Evolutionary conservation across 805 yeast genomes (phyloP).

Genomic region (Spathaspora hagerdaliae): DNA sequence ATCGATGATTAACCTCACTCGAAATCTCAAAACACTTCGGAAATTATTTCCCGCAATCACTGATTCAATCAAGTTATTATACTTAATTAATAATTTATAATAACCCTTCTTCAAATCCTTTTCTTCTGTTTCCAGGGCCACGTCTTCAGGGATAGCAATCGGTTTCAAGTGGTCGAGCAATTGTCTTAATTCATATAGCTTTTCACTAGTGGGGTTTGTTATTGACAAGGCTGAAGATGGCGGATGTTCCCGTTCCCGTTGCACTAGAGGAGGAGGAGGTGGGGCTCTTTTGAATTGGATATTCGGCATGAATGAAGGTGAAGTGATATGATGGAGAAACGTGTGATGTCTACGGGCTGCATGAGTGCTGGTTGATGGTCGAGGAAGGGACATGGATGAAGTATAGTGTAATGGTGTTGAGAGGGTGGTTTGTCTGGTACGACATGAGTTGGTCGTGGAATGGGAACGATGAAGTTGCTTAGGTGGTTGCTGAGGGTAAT

Average conservation of each 20-base stretch:
- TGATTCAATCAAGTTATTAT: slow-evolving; percentile 10
- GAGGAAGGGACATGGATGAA: background rate
- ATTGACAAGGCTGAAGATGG: background rate
- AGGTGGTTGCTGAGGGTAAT: no score
- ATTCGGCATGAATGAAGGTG: slow-evolving; percentile 1
- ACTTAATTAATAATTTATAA: slow-evolving; percentile 11
- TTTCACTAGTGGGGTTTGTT: background rate
- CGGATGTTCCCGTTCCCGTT: no score
- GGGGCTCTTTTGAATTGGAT: no score
- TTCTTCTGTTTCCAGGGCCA: no score
- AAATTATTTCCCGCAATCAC: slow-evolving; percentile 12
- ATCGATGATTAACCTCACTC: slow-evolving; percentile 3
- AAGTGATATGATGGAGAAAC: background rate
- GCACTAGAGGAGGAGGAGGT: no score
- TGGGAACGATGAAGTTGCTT: background rate
- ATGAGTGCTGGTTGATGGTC: background rate
- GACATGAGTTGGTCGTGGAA: background rate
- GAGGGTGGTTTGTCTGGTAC: background rate
- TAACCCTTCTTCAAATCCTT: slow-evolving; percentile 6
- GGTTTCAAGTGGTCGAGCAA: no score
- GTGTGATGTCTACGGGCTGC: no score
- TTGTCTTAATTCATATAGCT: no score
- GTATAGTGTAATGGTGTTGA: background rate
- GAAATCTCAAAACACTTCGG: slow-evolving; percentile 10
- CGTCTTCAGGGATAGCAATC: no score